Evolutionary conservation across 345 rosid species (phyloP).

Genomic region (Jatropha curcas): DNA sequence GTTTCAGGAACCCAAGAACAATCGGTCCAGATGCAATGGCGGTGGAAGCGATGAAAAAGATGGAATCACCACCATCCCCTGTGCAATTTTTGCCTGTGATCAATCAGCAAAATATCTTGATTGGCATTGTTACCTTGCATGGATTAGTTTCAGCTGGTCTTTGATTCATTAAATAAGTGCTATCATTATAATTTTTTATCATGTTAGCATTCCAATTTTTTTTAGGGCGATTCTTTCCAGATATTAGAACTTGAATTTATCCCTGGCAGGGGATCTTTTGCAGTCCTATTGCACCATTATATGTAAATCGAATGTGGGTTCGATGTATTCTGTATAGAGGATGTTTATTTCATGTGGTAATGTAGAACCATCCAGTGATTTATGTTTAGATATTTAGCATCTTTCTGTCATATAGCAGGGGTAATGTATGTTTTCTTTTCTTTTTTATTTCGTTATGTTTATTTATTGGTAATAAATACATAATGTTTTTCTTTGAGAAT

Average conservation of each 20-base stretch:
- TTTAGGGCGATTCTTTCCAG: not conserved
- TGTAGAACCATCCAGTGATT: too few relatives aligned
- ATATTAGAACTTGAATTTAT: not conserved
- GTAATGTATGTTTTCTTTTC: too few relatives aligned
- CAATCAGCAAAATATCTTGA: slow-evolving; percentile 54
- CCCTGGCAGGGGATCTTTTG: not conserved
- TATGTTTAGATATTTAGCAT: too few relatives aligned
- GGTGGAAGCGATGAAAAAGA: slow-evolving; percentile 93
- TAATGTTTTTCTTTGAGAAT: too few relatives aligned
- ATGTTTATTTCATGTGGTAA: not conserved
- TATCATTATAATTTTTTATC: not conserved
- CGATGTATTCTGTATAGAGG: not conserved
- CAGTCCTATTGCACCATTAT: not conserved
- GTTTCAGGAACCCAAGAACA: slow-evolving; percentile 79
- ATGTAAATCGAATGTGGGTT: not conserved
- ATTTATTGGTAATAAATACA: too few relatives aligned
- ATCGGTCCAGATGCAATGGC: slow-evolving; percentile 93
- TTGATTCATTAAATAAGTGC: slow-evolving; percentile 24
- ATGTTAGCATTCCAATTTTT: not conserved
- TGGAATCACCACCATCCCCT: slow-evolving; percentile 98
- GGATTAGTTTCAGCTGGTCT: slow-evolving; percentile 94
- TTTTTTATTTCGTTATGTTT: too few relatives aligned
- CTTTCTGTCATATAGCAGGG: too few relatives aligned
- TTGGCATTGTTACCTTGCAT: slow-evolving; percentile 90
- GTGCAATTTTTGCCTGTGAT: slow-evolving; percentile 93